Evolutionary conservation across 225 moss, liverwort and hornwort species (phyloP).

Genomic region (Climacium dendroides): DNA sequence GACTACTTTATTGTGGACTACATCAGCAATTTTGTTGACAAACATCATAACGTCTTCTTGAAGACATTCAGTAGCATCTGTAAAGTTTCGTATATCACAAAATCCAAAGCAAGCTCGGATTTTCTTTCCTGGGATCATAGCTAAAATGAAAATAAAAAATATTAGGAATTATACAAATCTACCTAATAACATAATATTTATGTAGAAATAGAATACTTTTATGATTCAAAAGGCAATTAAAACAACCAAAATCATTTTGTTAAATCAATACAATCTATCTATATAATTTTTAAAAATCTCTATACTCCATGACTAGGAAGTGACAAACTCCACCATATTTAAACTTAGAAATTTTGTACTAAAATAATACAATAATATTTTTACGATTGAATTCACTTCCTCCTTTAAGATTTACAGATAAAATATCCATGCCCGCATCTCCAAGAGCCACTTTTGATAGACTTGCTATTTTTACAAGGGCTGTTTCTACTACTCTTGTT

Average conservation of each 20-base stretch:
- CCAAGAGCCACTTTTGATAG: conserved; percentile 92
- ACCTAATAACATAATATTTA: neutral
- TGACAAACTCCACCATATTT: neutral
- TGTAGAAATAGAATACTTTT: neutral
- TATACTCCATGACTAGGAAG: accelerated
- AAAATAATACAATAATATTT: neutral
- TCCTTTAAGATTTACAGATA: conserved; percentile 87
- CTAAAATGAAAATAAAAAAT: neutral
- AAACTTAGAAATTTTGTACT: neutral
- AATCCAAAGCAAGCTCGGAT: conserved; percentile 95
- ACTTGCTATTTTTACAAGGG: conserved; percentile 91
- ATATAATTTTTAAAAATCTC: neutral
- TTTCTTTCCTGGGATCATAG: conserved; percentile 96
- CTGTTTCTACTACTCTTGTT: conserved; percentile 78
- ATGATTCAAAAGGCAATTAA: neutral
- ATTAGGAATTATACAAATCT: neutral
- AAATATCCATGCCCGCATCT: conserved; percentile 96
- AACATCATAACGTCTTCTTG: conserved; percentile 99
- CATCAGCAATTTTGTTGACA: conserved; percentile 94
- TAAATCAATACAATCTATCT: neutral
- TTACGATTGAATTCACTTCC: conserved; percentile 94
- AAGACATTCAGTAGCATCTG: conserved; percentile 94
- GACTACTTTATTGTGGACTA: conserved; percentile 89
- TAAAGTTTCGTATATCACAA: conserved; percentile 92
- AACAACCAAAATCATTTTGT: neutral